Conservation (phyloP, 176 grass and related monocot genomes). For the Rhynchospora tenuis region DNA sequence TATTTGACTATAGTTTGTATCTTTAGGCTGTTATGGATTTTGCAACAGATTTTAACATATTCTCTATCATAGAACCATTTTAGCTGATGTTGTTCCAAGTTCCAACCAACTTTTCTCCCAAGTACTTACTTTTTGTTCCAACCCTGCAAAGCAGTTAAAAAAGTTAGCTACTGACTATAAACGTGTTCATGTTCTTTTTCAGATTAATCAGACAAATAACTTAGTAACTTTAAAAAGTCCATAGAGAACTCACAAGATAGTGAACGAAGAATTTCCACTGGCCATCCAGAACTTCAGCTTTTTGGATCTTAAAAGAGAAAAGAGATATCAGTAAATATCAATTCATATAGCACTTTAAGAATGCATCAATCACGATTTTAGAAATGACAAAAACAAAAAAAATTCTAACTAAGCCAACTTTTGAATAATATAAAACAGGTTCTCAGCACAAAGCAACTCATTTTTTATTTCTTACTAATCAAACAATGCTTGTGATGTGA, state of each 20-base stretch:
- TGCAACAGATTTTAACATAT: not conserved
- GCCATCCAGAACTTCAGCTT: slow-evolving; percentile 51
- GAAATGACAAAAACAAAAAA: not conserved
- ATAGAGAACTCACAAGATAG: slow-evolving; percentile 64
- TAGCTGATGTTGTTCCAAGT: not conserved
- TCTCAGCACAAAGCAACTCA: not conserved
- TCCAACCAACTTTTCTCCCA: not conserved
- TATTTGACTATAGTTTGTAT: not conserved
- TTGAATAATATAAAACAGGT: not conserved
- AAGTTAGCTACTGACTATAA: slow-evolving; percentile 25
- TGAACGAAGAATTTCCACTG: slow-evolving; percentile 89
- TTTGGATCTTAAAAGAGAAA: slow-evolving; percentile 62
- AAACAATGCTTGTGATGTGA: not conserved
- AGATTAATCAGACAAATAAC: not conserved
- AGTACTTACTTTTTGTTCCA: slow-evolving; percentile 96
- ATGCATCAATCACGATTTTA: slow-evolving; percentile 3
- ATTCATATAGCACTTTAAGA: not conserved
- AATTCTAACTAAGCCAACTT: not conserved
- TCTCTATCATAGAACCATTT: not conserved
- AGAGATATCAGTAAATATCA: not conserved
- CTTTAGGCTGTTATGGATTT: not conserved
- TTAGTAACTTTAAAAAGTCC: not conserved
- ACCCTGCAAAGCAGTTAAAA: slow-evolving; percentile 58
- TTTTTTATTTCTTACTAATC: not conserved
- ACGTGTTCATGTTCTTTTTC: not conserved